Percentiles rank a stretch among this genome's conserved stretches.
phyloP scores from a whole-genome alignment of 2,329 filamentous ascomycete species.

The Lasiodiplodia hormozganensis region DNA sequence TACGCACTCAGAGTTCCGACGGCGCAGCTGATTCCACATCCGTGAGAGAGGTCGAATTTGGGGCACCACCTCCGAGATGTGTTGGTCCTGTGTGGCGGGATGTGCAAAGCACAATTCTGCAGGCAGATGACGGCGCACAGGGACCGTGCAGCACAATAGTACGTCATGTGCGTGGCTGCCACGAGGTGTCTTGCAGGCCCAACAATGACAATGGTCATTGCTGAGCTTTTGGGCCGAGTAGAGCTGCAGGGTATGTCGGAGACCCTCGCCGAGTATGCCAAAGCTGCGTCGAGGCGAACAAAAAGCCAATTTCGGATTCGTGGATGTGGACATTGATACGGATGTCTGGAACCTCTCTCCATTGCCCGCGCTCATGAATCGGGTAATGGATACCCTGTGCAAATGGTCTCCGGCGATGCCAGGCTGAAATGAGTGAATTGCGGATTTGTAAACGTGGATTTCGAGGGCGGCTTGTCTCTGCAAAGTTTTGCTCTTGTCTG shows the following conservation, averaged over 20 bases:
- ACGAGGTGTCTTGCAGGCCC: not conserved
- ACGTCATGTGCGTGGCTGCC: not conserved
- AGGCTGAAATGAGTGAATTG: not conserved
- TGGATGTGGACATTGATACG: not conserved
- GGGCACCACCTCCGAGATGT: not conserved
- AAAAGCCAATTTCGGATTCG: not conserved
- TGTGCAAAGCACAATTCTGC: not conserved
- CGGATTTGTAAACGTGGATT: not conserved
- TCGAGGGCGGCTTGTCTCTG: not conserved
- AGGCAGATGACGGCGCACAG: not conserved
- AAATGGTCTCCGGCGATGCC: no score
- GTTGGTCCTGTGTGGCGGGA: not conserved
- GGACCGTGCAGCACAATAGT: not conserved
- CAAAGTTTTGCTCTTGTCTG: no score
- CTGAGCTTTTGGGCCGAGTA: not conserved
- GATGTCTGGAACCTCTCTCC: not conserved
- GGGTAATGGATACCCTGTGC: no score
- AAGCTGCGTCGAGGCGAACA: no score
- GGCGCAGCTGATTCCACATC: no score
- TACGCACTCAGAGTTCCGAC: no score
- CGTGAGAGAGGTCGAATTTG: not conserved
- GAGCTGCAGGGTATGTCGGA: not conserved
- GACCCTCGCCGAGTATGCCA: no score
- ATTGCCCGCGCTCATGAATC: not conserved
- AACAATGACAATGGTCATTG: not conserved